Base-by-base conservation (phyloP, 805 yeast species). In the Lipomyces sp. region DNA sequence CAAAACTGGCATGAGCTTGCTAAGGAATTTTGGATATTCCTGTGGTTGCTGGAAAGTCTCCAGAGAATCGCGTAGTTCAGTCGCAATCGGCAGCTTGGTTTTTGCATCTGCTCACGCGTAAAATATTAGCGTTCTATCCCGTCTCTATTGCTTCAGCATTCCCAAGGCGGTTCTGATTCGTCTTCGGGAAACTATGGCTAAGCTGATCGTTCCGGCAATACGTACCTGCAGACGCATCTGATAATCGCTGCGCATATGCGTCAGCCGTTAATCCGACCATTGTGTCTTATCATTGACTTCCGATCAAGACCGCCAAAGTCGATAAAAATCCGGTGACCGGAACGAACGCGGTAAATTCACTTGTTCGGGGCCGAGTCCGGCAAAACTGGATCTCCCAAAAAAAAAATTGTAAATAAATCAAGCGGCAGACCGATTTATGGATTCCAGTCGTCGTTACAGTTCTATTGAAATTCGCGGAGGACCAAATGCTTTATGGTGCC, bases 61-160 rank as follows among this genome's bases (percentile, higher is more conserved):
- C 53, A 92, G 83, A 76, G 92, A 85, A 77, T 94, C 98, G 67
- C 95, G 84, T 56, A 94, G 80, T 77, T 94, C 98, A 3, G 92
- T 86, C 53, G 92, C 84, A 6, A 87, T 85, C 0, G 92, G 81
- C 69, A 90, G 89, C 71, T 87, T 87, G 10, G 85, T 79, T 68
- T 85, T 84, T 70, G 82, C 82, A 75, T 88, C 93, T 59, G 80
- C 15, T 4, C 13, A 18, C 13, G 53, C 5, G 6, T 18, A 5
- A 24, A 58, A 5, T 53, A 13, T 29, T 24, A 32, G 34, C 29
- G n/a, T 55, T 2, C n/a, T 11, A 18, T 55, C 30, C 29, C 53
- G 5, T 18, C 1, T 53, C 5, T 53, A 32, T 34, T 42, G 18
- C 10, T 32, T 34, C 37, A 29, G 13, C 13, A 37, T 37, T 37